Base-by-base conservation (phyloP, 148 eudicot species). In the Drosera capensis region DNA sequence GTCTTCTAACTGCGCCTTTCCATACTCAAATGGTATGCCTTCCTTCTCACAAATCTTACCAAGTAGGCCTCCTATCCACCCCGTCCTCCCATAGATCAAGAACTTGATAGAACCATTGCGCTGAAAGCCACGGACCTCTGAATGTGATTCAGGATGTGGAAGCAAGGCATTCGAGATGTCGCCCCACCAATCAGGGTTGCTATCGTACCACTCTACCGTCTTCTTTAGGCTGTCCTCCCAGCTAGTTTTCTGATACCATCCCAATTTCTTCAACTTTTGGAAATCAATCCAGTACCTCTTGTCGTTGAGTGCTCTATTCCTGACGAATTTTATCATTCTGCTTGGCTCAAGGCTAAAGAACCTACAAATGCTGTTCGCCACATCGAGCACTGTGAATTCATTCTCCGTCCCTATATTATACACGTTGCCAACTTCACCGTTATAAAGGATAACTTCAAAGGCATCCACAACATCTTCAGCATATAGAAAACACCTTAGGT, bases 1-100 rank as follows among this genome's bases (percentile, higher is more conserved):
- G 5, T 28, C 9, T 9, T 28, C 31, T 28, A 28, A 28, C 31
- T 9, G 6, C 40, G 50, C 57, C 24, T 31, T 51, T 51, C 64
- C 64, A 36, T 59, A 59, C 57, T 51, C 64, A 36, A 41, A 59
- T 2, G 57, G 40, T 34, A 59, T 59, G 8, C 57, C 64, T 59
- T 59, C 55, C 14, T 59, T 59, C 57, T 59, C 51, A 25, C 57
- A 59, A 2, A 59, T 23, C 48, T 59, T 35, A 18, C 64, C 64
- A 12, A 59, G 40, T 50, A 59, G 45, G 13, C 64, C 64, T 4
- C 64, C 64, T 23, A 59, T 59, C 64, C 64, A 59, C 30, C 64
- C 64, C 9, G 51, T 51, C 23, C 50, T 44, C 14, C 64, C 64
- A 51, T 51, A 59, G 20, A 59, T 59, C 64, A 59, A 59, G 28